Percentiles rank a stretch among this genome's conserved stretches.
These are phyloP conservation scores for Pseudotulostoma volvatum DNA, from an alignment of 495 filamentous ascomycete genomes.

Conservation along the genomic window DNA sequence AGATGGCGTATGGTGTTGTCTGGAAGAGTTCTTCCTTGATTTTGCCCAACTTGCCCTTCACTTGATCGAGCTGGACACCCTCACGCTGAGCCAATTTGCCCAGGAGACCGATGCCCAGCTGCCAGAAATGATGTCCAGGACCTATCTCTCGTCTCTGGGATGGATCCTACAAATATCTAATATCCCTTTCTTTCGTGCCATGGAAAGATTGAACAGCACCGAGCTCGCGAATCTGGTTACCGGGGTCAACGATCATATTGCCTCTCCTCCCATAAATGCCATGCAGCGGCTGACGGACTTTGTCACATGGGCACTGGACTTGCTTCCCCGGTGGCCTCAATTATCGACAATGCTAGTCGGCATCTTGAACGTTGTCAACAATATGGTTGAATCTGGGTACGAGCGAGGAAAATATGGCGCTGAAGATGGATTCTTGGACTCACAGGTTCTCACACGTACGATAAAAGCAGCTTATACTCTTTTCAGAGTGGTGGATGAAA, in stretches of 20 bases:
- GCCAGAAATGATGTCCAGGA: constrained; percentile 13
- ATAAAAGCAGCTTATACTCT: constrained; percentile 14
- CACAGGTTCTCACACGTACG: constrained; percentile 5
- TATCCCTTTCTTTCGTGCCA: constrained; percentile 18
- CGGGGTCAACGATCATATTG: constrained; percentile 16
- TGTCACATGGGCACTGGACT: constrained; percentile 10
- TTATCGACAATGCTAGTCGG: constrained; percentile 10
- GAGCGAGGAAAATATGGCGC: constrained; percentile 7
- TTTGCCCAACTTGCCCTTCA: constrained; percentile 22
- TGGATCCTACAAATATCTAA: constrained; percentile 16
- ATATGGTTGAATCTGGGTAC: constrained; percentile 12
- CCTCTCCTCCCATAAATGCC: constrained; percentile 12
- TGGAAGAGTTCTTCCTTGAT: constrained; percentile 23
- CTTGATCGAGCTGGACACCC: constrained; percentile 20
- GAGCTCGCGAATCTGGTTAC: constrained; percentile 13
- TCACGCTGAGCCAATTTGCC: constrained; percentile 10
- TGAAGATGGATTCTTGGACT: constrained; percentile 8
- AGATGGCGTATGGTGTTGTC: constrained; percentile 9
- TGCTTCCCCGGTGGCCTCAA: constrained; percentile 14
- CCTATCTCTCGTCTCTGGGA: constrained; percentile 16
- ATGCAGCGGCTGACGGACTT: constrained; percentile 13
- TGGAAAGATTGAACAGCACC: constrained; percentile 12
- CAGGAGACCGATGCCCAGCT: constrained; percentile 14
- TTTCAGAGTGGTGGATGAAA: constrained; percentile 16
- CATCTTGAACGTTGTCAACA: constrained; percentile 10